These are phyloP conservation scores for Plenodomus biglobosus DNA, from an alignment of 2,329 filamentous ascomycete genomes.

Conservation along the genomic window DNA sequence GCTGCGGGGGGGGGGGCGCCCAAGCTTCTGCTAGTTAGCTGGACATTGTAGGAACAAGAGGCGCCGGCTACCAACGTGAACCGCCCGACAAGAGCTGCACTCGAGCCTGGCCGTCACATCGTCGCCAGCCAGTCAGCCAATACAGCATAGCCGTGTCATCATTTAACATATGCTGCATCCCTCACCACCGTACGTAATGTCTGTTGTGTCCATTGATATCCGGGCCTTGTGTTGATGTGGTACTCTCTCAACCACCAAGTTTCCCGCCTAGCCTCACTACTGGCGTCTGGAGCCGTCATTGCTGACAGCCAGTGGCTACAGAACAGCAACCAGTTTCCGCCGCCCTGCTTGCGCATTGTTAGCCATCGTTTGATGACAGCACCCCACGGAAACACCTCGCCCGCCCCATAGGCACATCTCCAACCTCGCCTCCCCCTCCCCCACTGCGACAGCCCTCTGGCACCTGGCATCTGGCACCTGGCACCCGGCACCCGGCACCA, in stretches of 20 bases:
- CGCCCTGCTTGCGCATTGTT: conserved; percentile 14
- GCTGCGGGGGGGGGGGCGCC: conserved; percentile 3
- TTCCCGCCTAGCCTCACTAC: conserved; percentile 8
- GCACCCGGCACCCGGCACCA: conserved; percentile 28
- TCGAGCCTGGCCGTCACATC: conserved; percentile 4
- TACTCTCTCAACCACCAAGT: conserved; percentile 4
- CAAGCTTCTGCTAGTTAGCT: conserved; percentile 27
- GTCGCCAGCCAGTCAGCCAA: conserved; percentile 1
- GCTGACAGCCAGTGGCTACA: conserved; percentile 17
- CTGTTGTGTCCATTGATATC: neutral
- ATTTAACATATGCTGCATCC: too few relatives aligned
- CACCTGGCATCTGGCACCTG: conserved; percentile 6
- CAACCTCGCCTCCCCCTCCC: conserved; percentile 10
- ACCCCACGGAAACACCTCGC: conserved; percentile 9
- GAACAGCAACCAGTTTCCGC: conserved; percentile 3
- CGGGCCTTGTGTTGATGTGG: conserved; percentile 8
- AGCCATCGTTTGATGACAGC: conserved; percentile 30
- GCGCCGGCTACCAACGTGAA: conserved; percentile 37
- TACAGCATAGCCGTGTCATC: too few relatives aligned
- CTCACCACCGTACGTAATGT: too few relatives aligned
- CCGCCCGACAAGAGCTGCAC: conserved; percentile 11
- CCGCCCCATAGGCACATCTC: conserved; percentile 18
- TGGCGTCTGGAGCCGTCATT: conserved; percentile 9
- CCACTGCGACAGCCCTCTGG: conserved; percentile 3
- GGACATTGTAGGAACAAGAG: conserved; percentile 20